Evolutionary conservation across 208 protist species (phyloP), one percentile per base, ranked within the genome.

Genomic region (Crithidia fasciculata): DNA sequence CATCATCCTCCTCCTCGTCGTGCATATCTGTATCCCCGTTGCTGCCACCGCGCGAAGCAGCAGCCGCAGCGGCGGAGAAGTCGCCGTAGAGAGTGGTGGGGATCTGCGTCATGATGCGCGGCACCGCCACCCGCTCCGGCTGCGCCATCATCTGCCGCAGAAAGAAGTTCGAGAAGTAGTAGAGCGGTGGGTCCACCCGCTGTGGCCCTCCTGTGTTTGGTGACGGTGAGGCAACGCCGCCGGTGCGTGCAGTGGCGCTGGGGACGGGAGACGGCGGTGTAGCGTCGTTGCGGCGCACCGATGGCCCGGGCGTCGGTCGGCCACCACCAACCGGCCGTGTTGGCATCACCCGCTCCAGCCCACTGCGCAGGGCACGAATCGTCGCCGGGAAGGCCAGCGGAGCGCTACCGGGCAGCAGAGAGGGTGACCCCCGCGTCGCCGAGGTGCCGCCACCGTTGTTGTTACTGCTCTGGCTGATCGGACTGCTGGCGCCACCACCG

Each of bases 341-440:
- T 1, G 49, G 7, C 19, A 61, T 72, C 12, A 57, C 15, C 52
- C 73, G 64, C 66, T 72, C 73, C 16, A 69, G 55, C 19, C 73
- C 66, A 47, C 53, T 79, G 58, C 74, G 74, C 61, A 70, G 60
- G 16, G 47, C 68, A 28, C 60, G 74, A 45, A 79, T 74, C 43
- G 74, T 74, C 52, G 28, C 56, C 12, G 74, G 67, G 15, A 74
- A 69, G 4, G 64, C 52, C 39, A 69, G 39, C 15, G 64, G 36
- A 41, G 45, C 47, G 68, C 58, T 61, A 28, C 62, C 62, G 15
- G 62, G 5, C 15, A 4, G 47, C 7, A 49, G 0, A 9, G 62
- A 13, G 4, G 62, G 44, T 39, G 60, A n/a, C 4, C 44, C 60
- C 28, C 28, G 28, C 28, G 28, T 28, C 28, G 28, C 28, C 28